phyloP scores from a whole-genome alignment of 768 basidiomycete genomes.

The Tylopilus subfusipes region DNA sequence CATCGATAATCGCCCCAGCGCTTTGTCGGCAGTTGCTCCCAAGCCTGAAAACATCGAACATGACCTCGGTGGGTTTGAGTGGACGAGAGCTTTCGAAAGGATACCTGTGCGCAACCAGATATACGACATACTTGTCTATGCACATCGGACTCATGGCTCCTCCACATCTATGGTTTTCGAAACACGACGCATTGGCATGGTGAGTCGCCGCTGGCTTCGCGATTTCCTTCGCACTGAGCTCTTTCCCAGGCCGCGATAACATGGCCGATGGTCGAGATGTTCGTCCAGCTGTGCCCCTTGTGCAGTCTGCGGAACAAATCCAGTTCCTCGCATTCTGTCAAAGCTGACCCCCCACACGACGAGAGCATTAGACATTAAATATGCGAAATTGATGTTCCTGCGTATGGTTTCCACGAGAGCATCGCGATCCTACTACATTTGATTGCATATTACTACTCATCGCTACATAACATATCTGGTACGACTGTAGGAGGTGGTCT shows the following conservation, averaged over 20 bases:
- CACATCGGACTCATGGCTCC: slow-evolving; percentile 56
- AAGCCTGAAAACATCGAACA: slow-evolving; percentile 17
- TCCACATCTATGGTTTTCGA: slow-evolving; percentile 54
- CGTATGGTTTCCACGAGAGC: neutral
- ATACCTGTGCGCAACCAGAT: slow-evolving; percentile 65
- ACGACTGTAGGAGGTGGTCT: slow-evolving; percentile 5
- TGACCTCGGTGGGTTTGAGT: slow-evolving; percentile 29
- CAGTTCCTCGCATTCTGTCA: slow-evolving; percentile 18
- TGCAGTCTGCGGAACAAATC: slow-evolving; percentile 44
- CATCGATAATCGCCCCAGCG: slow-evolving; percentile 25
- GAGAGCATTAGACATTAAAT: slow-evolving; percentile 23
- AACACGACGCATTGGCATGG: slow-evolving; percentile 55
- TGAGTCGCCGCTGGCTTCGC: slow-evolving; percentile 33
- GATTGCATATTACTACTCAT: slow-evolving; percentile 10
- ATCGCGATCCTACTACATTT: slow-evolving; percentile 1
- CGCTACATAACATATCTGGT: slow-evolving; percentile 13
- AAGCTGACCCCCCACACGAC: slow-evolving; percentile 15
- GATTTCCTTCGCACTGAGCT: slow-evolving; percentile 3
- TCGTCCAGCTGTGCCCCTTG: slow-evolving; percentile 57
- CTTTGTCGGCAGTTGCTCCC: slow-evolving; percentile 12
- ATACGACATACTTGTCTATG: slow-evolving; percentile 65
- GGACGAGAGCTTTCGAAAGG: slow-evolving; percentile 49
- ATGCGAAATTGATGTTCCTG: neutral
- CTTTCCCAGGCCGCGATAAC: slow-evolving; percentile 57
- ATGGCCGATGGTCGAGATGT: slow-evolving; percentile 73